These are phyloP conservation scores for Nakaseomyces glabratus DNA, from an alignment of 1,139 yeast genomes.

Conservation along the genomic window DNA sequence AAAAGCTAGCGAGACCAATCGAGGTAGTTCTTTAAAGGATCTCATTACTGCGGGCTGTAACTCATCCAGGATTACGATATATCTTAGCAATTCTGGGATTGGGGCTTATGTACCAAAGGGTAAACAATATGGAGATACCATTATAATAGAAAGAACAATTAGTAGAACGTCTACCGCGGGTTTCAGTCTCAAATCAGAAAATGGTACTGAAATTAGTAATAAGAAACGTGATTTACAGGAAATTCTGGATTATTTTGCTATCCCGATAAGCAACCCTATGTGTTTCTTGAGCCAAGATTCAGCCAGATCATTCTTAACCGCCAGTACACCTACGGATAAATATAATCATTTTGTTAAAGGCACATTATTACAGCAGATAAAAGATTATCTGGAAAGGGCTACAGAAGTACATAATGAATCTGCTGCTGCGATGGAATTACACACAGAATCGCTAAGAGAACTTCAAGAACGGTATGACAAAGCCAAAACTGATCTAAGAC, in stretches of 20 bases:
- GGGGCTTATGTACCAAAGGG: conserved; percentile 48
- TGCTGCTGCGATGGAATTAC: conserved; percentile 23
- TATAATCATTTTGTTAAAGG: conserved; percentile 75
- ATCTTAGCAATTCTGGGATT: conserved; percentile 52
- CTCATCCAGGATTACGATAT: conserved; percentile 52
- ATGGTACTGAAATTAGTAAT: conserved; percentile 46
- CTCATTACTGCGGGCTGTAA: conserved; percentile 72
- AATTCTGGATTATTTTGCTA: conserved; percentile 60
- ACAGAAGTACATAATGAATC: conserved; percentile 23
- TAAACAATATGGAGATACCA: conserved; percentile 55
- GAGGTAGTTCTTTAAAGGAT: conserved; percentile 65
- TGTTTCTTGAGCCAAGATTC: conserved; percentile 90
- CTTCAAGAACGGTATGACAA: conserved; percentile 30
- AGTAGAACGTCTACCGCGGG: conserved; percentile 41
- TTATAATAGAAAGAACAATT: conserved; percentile 64
- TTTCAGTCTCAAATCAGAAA: conserved; percentile 47
- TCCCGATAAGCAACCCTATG: conserved; percentile 85
- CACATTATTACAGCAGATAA: conserved; percentile 56
- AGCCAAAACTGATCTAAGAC: conserved; percentile 30
- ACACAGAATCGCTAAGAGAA: conserved; percentile 23
- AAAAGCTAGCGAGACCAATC: conserved; percentile 78
- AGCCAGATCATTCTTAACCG: conserved; percentile 81
- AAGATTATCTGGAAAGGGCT: conserved; percentile 41
- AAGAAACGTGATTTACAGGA: conserved; percentile 60
- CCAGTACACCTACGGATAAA: conserved; percentile 60